Percentiles rank a stretch among this genome's conserved stretches.
Evolutionary conservation across 2,329 filamentous ascomycete genomes (phyloP).

Genomic region (Fusarium miscanthi): DNA sequence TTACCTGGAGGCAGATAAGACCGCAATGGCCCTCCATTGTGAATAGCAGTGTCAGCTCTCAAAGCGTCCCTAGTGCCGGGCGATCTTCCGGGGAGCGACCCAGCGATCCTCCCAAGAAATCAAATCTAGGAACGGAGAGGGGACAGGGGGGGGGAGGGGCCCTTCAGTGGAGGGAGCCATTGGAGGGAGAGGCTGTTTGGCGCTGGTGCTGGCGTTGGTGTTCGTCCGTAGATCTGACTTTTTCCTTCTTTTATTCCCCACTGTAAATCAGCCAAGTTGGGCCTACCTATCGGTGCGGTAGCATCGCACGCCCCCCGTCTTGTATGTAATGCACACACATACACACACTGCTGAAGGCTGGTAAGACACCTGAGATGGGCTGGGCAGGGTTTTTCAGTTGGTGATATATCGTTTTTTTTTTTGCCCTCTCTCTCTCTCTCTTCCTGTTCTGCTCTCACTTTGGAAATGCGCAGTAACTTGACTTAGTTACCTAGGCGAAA

Average conservation of each 20-base stretch:
- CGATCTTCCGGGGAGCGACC: conserved; percentile 36
- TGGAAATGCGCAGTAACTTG: neutral
- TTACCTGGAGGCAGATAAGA: neutral
- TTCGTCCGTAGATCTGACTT: conserved; percentile 19
- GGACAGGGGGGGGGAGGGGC: conserved; percentile 4
- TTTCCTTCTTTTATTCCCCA: neutral
- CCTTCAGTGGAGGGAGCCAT: neutral
- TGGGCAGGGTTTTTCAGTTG: neutral
- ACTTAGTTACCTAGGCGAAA: neutral
- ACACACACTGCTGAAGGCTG: conserved; percentile 7
- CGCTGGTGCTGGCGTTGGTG: neutral
- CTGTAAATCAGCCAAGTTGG: neutral
- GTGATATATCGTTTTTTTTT: conserved; percentile 26
- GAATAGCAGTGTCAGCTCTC: conserved; percentile 10
- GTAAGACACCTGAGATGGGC: conserved; percentile 34
- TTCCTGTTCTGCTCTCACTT: neutral
- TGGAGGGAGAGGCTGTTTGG: neutral
- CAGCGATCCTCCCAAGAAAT: conserved; percentile 33
- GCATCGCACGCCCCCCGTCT: conserved; percentile 5
- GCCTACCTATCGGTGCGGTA: neutral
- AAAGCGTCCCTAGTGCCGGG: conserved; percentile 17
- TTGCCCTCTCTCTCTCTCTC: no score
- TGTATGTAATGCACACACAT: neutral
- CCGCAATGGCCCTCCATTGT: neutral
- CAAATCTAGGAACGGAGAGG: conserved; percentile 30